Base-by-base conservation (phyloP, 768 basidiomycete species). In the Lactarius akahatsu region DNA sequence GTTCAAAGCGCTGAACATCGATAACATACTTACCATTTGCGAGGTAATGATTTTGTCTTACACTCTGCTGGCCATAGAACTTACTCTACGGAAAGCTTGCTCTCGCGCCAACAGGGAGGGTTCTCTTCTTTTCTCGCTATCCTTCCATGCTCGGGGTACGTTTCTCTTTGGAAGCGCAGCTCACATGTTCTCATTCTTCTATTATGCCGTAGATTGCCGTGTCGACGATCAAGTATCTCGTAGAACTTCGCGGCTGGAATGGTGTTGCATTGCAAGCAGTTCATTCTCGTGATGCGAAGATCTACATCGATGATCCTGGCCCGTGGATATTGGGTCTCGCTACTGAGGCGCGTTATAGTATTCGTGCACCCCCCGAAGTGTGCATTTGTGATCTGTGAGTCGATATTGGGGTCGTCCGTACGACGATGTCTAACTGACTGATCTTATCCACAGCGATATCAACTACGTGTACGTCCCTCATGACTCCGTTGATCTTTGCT, bases 291-390 rank as follows among this genome's bases (percentile, higher is more conserved):
- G 96, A 97, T 70, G 89, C 93, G 32, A 92, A 90, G 74, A 92
- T 98, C 61, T 92, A 94, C 70, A 89, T 96, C 68, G 95, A 98
- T 70, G 95, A 98, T 75, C 94, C 96, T 52, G 96, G 96, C 40
- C 96, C 96, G 67, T 98, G 94, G 88, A 94, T 98, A 72, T 85
- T 98, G 76, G 96, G 92, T 41, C 81, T 96, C 45, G 86, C 92
- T 13, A 92, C 91, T 1, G 90, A 96, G 73, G 89, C 91, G 9
- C 83, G 92, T 66, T 90, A 93, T 74, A 84, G 90, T 70, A 80
- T 93, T 23, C 81, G 89, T 32, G 84, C 89, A 10, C 80, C 87
- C 1, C 80, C 90, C 0, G 96, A 98, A 74, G 88, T 96, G 38
- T 94, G 91, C 73, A 81, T 97, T 50, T 87, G 91, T 71, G 94